Percentiles rank a stretch among this genome's conserved stretches.
Evolutionary conservation across 1,284 basidiomycete species (phyloP).

Genomic region (Singerocomus inundabilis): DNA sequence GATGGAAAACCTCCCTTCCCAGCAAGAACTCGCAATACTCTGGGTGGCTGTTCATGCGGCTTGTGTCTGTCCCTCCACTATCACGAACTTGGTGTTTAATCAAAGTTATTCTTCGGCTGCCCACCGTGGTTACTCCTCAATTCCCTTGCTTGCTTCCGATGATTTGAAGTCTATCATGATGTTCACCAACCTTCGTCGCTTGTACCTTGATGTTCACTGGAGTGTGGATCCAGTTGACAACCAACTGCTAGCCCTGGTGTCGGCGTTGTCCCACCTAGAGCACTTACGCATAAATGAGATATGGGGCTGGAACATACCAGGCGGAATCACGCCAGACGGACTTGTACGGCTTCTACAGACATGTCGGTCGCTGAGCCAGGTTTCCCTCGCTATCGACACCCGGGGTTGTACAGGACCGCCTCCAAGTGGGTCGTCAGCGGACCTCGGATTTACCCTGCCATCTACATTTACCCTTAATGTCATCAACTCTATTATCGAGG

Average conservation of each 20-base stretch:
- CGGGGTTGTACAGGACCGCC: not conserved
- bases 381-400: not conserved
- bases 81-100: not conserved
- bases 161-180: not conserved
- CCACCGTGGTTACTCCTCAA: no score
- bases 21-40: not conserved
- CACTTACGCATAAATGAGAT: not conserved
- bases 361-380: not conserved
- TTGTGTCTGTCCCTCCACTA: not conserved
- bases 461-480: no score
- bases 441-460: not conserved
- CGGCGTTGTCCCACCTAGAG: not conserved
- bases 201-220: not conserved
- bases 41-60: not conserved
- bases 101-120: not conserved
- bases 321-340: not conserved
- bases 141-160: not conserved
- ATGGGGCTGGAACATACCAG: not conserved
- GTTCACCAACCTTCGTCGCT: not conserved
- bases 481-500: no score
- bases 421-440: not conserved
- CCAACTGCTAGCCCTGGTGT: not conserved
- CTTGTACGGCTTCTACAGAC: not conserved
- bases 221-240: not conserved
- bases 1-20: not conserved